These are phyloP conservation scores for Solanum gracilifrons DNA, from an alignment of 257 asterid genomes.

Conservation along the genomic window DNA sequence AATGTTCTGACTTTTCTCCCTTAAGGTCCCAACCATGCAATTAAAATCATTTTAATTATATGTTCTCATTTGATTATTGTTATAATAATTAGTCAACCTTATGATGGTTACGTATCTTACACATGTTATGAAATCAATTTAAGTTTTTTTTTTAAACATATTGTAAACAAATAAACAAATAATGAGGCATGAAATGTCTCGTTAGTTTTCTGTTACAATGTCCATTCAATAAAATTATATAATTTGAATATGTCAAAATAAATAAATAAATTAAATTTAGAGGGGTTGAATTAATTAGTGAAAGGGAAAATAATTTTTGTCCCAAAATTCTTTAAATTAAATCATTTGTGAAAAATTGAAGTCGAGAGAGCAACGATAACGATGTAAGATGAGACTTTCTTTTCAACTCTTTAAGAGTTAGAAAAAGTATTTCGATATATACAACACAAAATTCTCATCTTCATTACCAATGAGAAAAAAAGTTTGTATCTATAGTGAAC, in stretches of 20 bases:
- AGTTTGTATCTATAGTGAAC: not conserved
- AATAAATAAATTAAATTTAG: not conserved
- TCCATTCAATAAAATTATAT: not conserved
- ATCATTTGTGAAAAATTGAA: no score
- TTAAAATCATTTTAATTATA: not conserved
- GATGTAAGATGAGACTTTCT: not conserved
- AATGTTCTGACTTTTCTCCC: not conserved
- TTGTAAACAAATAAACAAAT: not conserved
- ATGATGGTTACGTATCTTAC: not conserved
- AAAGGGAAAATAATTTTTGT: no score
- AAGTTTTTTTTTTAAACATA: not conserved
- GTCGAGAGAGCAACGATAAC: rapidly evolving
- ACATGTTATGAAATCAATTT: not conserved
- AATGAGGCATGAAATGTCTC: not conserved
- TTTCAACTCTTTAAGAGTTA: no score
- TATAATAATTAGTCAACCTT: not conserved
- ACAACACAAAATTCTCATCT: no score
- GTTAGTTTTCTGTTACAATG: not conserved
- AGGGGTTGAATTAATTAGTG: not conserved
- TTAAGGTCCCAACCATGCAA: not conserved
- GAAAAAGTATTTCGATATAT: no score
- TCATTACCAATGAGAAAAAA: not conserved
- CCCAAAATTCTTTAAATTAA: no score
- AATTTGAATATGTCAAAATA: not conserved
- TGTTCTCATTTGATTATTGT: not conserved